Evolutionary conservation across 371 early-diverging fungal species (phyloP).

Genomic region (Coemansia sp.): DNA sequence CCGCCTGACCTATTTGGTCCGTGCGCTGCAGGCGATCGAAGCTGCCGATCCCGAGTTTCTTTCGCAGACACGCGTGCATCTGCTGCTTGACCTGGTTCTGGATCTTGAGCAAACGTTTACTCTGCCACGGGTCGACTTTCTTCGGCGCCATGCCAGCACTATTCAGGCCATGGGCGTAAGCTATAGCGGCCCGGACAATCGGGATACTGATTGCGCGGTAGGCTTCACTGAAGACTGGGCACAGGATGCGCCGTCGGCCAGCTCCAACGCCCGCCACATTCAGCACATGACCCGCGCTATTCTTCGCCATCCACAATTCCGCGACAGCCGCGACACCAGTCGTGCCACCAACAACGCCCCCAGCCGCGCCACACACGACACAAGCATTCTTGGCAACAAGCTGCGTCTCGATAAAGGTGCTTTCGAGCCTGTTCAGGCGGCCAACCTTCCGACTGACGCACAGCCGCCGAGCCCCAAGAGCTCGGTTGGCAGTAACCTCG

Average conservation of each 20-base stretch:
- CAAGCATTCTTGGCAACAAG: conserved; percentile 22
- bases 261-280: conserved; percentile 12
- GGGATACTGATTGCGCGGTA: conserved; percentile 11
- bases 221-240: conserved; percentile 8
- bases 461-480: neutral
- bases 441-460: no score
- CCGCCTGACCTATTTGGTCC: conserved; percentile 24
- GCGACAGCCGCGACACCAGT: neutral
- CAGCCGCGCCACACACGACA: conserved; percentile 6
- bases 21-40: conserved; percentile 35
- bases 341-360: neutral
- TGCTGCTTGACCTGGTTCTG: conserved; percentile 34
- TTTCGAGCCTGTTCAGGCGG: no score
- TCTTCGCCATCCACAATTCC: conserved; percentile 21
- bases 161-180: conserved; percentile 24
- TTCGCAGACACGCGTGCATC: conserved; percentile 24
- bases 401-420: conserved; percentile 5
- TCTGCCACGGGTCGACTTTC: conserved; percentile 34
- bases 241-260: neutral
- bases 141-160: conserved; percentile 31
- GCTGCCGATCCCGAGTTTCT: conserved; percentile 34
- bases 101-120: conserved; percentile 30
- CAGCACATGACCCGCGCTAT: conserved; percentile 24
- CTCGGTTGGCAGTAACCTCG: neutral
- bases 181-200: neutral